Percentiles rank a stretch among this genome's conserved stretches.
Conservation (phyloP, 352 stramenopile genomes). For the Phytopythium kandeliae region DNA sequence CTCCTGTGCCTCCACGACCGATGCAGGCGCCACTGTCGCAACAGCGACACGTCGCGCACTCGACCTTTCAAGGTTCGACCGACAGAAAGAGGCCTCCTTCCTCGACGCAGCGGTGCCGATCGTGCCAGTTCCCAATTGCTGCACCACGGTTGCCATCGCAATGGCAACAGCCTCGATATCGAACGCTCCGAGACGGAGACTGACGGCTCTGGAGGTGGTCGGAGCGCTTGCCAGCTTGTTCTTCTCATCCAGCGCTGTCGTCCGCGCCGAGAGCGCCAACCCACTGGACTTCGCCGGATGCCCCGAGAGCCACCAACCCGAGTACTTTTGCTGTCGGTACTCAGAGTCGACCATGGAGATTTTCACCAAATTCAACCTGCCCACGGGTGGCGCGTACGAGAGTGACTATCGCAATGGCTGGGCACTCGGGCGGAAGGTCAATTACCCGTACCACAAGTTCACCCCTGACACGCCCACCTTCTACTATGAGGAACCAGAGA, state of each 20-base stretch:
- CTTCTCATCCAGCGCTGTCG: not conserved
- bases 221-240: not conserved
- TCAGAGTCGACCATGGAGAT: constrained; percentile 17
- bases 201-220: not conserved
- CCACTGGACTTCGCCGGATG: constrained; percentile 19
- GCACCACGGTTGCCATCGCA: not conserved
- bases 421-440: constrained; percentile 19
- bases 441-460: constrained; percentile 23
- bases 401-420: constrained; percentile 20
- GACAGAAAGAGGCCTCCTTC: no score
- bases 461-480: constrained; percentile 25
- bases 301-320: constrained; percentile 22
- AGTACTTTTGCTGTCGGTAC: constrained; percentile 31
- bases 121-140: not conserved
- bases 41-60: no score
- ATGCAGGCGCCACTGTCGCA: no score
- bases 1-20: no score
- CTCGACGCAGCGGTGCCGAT: no score
- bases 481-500: constrained; percentile 18
- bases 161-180: not conserved
- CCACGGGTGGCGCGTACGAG: constrained; percentile 20
- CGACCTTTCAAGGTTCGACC: no score
- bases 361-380: constrained; percentile 27
- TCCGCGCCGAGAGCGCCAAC: constrained; percentile 1
- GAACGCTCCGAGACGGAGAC: not conserved